Evolutionary conservation across 2,329 filamentous ascomycete genomes (phyloP).

Genomic region (Aspergillus fijiensis): DNA sequence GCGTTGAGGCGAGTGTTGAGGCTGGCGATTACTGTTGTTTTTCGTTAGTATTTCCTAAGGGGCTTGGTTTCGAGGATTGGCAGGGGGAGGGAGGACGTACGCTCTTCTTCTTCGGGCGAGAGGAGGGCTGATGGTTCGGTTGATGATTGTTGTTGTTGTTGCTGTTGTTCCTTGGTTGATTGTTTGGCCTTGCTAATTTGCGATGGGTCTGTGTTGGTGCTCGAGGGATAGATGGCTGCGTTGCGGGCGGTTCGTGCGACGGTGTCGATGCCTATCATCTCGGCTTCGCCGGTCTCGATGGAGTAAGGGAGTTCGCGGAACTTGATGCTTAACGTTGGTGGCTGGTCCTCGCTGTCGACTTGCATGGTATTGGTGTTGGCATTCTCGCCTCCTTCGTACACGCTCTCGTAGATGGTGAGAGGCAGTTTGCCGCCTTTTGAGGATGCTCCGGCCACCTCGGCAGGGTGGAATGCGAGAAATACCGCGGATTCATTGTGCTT

Average conservation of each 20-base stretch:
- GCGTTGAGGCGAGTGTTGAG: slow-evolving; percentile 89
- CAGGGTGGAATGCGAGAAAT: slow-evolving; percentile 81
- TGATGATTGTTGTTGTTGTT: slow-evolving; percentile 32
- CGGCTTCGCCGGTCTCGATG: slow-evolving; percentile 89
- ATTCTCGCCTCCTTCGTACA: slow-evolving; percentile 70
- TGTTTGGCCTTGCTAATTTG: slow-evolving; percentile 26
- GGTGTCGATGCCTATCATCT: slow-evolving; percentile 97
- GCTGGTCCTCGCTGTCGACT: slow-evolving; percentile 64
- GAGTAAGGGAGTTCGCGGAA: slow-evolving; percentile 84
- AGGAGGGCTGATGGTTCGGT: slow-evolving; percentile 33
- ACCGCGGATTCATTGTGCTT: slow-evolving; percentile 81
- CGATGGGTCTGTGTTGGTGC: slow-evolving; percentile 13
- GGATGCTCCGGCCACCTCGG: slow-evolving; percentile 50
- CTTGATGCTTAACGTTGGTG: slow-evolving; percentile 57
- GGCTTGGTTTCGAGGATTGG: not conserved
- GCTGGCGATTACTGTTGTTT: slow-evolving; percentile 49
- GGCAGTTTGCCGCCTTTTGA: slow-evolving; percentile 77
- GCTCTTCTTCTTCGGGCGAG: slow-evolving; percentile 63
- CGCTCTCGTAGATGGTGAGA: slow-evolving; percentile 85
- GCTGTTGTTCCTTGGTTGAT: slow-evolving; percentile 26
- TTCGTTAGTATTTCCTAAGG: slow-evolving; percentile 6
- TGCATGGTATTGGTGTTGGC: slow-evolving; percentile 62
- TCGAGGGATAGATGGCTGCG: slow-evolving; percentile 56
- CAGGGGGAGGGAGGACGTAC: slow-evolving; percentile 37
- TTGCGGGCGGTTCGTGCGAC: slow-evolving; percentile 82